Conservation (phyloP, 768 basidiomycete species). For the Serendipita sp. region DNA sequence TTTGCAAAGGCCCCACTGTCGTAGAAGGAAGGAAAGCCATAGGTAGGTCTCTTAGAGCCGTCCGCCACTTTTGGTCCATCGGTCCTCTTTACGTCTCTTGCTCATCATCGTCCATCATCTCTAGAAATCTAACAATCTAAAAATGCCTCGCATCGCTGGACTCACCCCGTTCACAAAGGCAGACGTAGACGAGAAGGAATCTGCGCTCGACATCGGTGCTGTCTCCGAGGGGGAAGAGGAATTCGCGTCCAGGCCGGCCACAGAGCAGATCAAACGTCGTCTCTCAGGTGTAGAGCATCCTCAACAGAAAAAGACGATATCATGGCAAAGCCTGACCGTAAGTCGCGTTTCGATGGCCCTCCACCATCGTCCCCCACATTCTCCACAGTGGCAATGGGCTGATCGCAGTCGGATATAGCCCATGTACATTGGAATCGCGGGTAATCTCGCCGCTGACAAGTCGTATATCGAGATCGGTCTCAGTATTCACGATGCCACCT, state of each 20-base stretch:
- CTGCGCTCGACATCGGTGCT: not conserved
- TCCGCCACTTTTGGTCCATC: no score
- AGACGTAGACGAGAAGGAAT: not conserved
- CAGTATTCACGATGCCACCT: conserved; percentile 73
- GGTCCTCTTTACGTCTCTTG: not conserved
- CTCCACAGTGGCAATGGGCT: not conserved
- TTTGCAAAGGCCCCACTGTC: no score
- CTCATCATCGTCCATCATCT: not conserved
- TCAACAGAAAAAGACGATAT: not conserved
- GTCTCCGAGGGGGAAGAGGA: conserved; percentile 5
- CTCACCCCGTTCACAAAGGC: conserved; percentile 6
- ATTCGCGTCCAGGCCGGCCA: conserved; percentile 11
- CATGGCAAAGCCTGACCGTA: not conserved
- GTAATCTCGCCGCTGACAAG: conserved; percentile 40
- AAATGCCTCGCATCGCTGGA: conserved; percentile 2
- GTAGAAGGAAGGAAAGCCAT: no score
- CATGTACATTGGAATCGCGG: conserved; percentile 78
- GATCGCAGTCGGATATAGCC: conserved; percentile 30
- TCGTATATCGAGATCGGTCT: conserved; percentile 55
- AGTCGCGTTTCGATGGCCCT: not conserved
- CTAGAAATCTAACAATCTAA: not conserved
- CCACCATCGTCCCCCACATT: not conserved
- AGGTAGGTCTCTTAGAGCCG: no score
- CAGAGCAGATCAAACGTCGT: conserved; percentile 13
- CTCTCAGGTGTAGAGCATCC: conserved; percentile 11